Evolutionary conservation across 2,329 filamentous ascomycete genomes (phyloP), one percentile per base, ranked within the genome.

Genomic region (Xenoacremonium recifei): DNA sequence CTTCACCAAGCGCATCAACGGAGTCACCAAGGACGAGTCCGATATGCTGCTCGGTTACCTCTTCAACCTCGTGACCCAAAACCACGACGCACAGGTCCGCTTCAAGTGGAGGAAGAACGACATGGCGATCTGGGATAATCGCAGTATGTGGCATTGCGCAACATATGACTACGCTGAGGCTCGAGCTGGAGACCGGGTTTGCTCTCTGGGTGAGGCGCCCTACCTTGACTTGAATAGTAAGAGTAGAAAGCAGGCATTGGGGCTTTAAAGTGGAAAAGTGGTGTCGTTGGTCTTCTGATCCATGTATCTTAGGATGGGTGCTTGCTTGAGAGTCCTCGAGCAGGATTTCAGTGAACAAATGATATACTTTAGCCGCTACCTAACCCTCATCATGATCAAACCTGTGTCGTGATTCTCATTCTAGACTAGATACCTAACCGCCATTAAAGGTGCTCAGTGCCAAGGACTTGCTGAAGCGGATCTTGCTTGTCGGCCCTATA

Each of bases 61-160:
- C 47, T 59, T 73, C 9, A 60, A 68, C 29, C 60, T 79, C 9
- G 61, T 80, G 1, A 64, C 70, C 33, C 70, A 78, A 53, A 79
- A 80, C 54, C 76, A 80, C 51, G 75, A 79, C 52, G 58, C 79
- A 31, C 76, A 80, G 58, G 73, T 79, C 3, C 63, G 75, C 4
- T 59, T 64, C 42, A 60, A 58, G 41, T 76, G 72, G 72, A 15
- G 29, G 7, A 31, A 70, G 54, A 76, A 78, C 42, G 75, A 79
- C 50, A 55, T 74, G 4, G 76, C 80, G 2, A 82, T 86, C 49
- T 87, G 83, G 83, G 82, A 87, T 55, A 86, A 86, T 53, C 63
- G 72, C 37, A 71, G 63, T 21, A 74, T 66, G 10, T 70, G 65
- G 50, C 71, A 75, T 46, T 70, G 73, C 27, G 80, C 79, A 0